Base-by-base conservation (phyloP, 768 basidiomycete genomes). In the Suillus paluster region DNA sequence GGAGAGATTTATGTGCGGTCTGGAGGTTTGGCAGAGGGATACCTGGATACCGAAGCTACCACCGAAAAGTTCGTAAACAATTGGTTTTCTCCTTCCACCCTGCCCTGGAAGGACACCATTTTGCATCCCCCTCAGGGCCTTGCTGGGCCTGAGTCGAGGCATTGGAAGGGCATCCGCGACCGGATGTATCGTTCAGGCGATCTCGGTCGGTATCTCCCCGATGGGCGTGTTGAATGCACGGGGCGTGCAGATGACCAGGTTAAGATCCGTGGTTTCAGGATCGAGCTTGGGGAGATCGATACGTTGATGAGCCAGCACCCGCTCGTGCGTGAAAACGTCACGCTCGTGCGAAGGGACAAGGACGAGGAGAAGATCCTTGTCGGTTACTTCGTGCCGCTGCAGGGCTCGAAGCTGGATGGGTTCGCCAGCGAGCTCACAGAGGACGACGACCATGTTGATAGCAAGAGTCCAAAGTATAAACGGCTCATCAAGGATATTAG, bases 291-390 rank as follows among this genome's bases (percentile, higher is more conserved):
- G 17, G 97, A 99, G 75, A 97, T 99, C 66, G 97, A 99, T 73
- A 97, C 93, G 0, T 89, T 97, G 78, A 86, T 99, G 60, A 92
- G 91, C 68, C 89, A 95, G 70, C 96, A 99, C 72, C 91, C 94
- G 9, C 84, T 94, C 21, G 87, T 99, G 3, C 82, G 97, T n/a
- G 97, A 99, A 78, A 99, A 99, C 73, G 96, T 99, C 57, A 99
- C 97, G 2, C 84, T 99, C 42, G 96, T 99, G 48, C 81, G 97
- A 67, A 82, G 97, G 73, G 97, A 99, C 80, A 99, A 99, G 81
- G 94, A 98, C 76, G 97, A 99, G 77, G 97, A 99, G 79, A 99
- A 99, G 81, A 95, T 98, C 38, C 86, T 99, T 33, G 91, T 99
- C 64, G 94, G 92, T 75, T 99, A 99, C 75, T 94, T 99, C 67